Conservation (phyloP, 148 eudicot genomes). For the Silene conica region DNA sequence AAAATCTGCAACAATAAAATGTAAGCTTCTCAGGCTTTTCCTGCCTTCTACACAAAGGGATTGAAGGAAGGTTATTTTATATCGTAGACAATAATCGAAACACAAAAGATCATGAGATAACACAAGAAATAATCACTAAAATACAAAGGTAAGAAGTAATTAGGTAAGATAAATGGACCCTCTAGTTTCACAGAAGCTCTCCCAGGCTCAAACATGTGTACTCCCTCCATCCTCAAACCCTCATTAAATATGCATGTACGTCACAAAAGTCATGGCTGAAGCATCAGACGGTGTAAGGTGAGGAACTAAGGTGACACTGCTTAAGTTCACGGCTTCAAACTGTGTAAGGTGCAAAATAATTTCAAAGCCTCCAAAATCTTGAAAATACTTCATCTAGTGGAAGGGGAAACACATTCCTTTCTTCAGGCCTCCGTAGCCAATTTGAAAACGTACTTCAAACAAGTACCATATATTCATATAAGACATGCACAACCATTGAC, state of each 20-base stretch:
- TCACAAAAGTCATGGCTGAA: background rate
- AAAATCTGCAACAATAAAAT: conserved; percentile 60
- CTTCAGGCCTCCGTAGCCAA: background rate
- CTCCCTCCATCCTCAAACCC: no score
- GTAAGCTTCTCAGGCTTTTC: background rate
- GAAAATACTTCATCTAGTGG: background rate
- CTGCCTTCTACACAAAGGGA: background rate
- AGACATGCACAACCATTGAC: background rate
- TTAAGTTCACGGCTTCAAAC: background rate
- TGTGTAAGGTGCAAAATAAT: background rate
- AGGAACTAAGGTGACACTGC: background rate
- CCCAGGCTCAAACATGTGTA: background rate
- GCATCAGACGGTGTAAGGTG: background rate
- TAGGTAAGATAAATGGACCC: conserved; percentile 23
- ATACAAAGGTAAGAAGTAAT: background rate
- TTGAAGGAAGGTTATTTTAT: no score
- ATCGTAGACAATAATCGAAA: background rate
- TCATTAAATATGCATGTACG: background rate
- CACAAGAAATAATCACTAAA: background rate
- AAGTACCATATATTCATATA: background rate
- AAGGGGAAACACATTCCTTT: background rate
- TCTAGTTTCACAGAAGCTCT: background rate
- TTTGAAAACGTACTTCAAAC: background rate
- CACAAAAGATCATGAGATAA: background rate
- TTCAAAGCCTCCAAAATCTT: background rate